These are phyloP conservation scores for Drosera spatulata DNA, from an alignment of 179 eudicot species.

Conservation along the genomic window DNA sequence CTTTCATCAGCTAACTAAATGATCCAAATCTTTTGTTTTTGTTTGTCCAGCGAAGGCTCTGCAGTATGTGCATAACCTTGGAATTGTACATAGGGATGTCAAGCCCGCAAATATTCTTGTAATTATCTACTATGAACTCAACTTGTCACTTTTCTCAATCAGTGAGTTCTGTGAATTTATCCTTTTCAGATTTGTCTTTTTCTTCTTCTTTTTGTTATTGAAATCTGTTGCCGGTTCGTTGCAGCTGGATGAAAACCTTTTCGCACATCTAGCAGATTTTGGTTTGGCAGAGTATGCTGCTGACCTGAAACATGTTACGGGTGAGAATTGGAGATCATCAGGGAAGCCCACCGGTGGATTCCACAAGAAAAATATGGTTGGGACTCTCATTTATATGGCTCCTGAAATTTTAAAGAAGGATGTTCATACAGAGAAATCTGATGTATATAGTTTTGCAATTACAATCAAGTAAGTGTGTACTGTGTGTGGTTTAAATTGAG, in stretches of 20 bases:
- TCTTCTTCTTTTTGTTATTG: too few species aligned
- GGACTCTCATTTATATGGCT: slow-evolving; percentile 97
- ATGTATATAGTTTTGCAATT: slow-evolving; percentile 88
- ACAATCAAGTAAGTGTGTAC: slow-evolving; percentile 84
- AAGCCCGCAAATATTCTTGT: slow-evolving; percentile 97
- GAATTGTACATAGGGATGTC: slow-evolving; percentile 90
- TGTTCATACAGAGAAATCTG: slow-evolving; percentile 82
- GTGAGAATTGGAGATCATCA: slow-evolving; percentile 69
- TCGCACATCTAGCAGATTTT: slow-evolving; percentile 79
- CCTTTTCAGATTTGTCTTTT: too few species aligned
- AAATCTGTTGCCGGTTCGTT: slow-evolving; percentile 3
- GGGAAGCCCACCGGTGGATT: slow-evolving; percentile 99
- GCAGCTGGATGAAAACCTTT: slow-evolving; percentile 62
- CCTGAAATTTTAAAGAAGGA: slow-evolving; percentile 88
- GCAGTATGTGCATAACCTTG: slow-evolving; percentile 72
- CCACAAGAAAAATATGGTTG: slow-evolving; percentile 96
- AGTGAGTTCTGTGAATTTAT: not conserved
- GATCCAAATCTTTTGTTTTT: slow-evolving; percentile 7
- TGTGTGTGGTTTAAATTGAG: not conserved
- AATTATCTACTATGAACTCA: slow-evolving; percentile 24
- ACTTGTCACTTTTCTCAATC: not conserved
- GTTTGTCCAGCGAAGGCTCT: slow-evolving; percentile 68
- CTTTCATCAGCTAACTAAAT: not conserved
- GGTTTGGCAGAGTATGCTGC: slow-evolving; percentile 81
- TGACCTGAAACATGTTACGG: slow-evolving; percentile 55